Percentiles rank a stretch among this genome's conserved stretches.
Evolutionary conservation across 441 rosid species (phyloP).

Genomic region (Populus hybrid): DNA sequence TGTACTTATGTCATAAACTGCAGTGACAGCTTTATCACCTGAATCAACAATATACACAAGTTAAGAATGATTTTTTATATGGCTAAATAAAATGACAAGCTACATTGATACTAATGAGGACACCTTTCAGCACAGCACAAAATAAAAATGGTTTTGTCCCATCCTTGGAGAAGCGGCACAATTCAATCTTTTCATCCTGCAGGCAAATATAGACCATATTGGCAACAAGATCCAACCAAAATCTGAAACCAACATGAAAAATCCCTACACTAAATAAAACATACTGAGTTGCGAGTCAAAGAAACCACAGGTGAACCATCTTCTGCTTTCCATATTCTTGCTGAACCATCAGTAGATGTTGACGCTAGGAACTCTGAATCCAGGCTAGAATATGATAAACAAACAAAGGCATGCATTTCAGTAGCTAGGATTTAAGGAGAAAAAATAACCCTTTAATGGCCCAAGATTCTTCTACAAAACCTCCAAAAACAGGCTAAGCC

Average conservation of each 20-base stretch:
- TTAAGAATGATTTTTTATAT: constrained; percentile 4
- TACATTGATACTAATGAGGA: background rate
- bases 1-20: constrained; percentile 85
- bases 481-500: background rate
- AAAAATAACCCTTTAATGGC: background rate
- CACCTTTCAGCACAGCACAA: constrained; percentile 80
- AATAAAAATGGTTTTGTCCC: constrained; percentile 93
- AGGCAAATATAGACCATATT: constrained; percentile 15
- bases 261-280: constrained; percentile 1
- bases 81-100: background rate
- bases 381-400: constrained; percentile 49
- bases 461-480: background rate
- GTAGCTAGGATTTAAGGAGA: background rate
- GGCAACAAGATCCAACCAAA: constrained; percentile 15
- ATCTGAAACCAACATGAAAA: background rate
- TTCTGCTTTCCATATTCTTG: constrained; percentile 90
- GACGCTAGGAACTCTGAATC: constrained; percentile 93
- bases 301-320: constrained; percentile 72
- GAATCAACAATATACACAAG: constrained; percentile 23
- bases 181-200: constrained; percentile 84
- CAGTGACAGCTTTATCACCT: constrained; percentile 72
- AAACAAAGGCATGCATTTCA: background rate
- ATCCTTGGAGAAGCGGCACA: constrained; percentile 91
- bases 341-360: constrained; percentile 92
- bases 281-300: constrained; percentile 74